Base-by-base conservation (phyloP, 2,329 filamentous ascomycete species). In the Beauveria scarabaeidicola region DNA sequence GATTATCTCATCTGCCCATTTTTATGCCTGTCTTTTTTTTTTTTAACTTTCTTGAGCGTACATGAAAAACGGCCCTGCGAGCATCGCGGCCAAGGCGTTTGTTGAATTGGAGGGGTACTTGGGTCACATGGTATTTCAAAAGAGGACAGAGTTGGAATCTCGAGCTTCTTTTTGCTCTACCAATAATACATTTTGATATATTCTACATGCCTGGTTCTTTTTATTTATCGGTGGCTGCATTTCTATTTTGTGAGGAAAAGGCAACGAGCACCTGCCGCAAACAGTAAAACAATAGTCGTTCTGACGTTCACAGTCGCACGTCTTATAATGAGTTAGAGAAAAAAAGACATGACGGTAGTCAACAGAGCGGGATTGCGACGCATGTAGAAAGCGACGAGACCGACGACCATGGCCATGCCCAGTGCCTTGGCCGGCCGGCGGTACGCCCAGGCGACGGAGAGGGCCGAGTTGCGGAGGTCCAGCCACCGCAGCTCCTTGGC, bases 401-500 rank as follows among this genome's bases (percentile, higher is more conserved):
- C 89, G 51, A 93, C 80, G 6, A 87, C 68, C 27, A 94, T 72
- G 25, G 90, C 85, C 56, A 86, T 72, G 29, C 82, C 86, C 51
- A 86, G 74, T 27, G 82, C 81, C 17, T 81, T 77, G 47, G 82
- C 81, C 1, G 89, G 84, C 61, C 81, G 78, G 55, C 88, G 81
- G 72, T 94, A 88, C 64, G 76, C 77, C 82, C 83, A 86, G 25
- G 88, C 65, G 27, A 78, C 60, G 51, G 62, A 58, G 40, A 67
- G 68, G 19, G 70, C 53, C 27, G 62, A 68, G 32, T 69, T 66
- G 43, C 67, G 67, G 52, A 70, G 58, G 68, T 95, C 87, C 54
- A 82, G 78, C 72, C 86, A 82, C 59, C 78, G 75, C n/a, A 97
- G 75, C 66, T 96, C 87, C 59, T 76, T 78, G 3, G 85, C 84